Conservation (phyloP, 192 early-diverging fungal genomes). For the Martensiomyces pterosporus region DNA sequence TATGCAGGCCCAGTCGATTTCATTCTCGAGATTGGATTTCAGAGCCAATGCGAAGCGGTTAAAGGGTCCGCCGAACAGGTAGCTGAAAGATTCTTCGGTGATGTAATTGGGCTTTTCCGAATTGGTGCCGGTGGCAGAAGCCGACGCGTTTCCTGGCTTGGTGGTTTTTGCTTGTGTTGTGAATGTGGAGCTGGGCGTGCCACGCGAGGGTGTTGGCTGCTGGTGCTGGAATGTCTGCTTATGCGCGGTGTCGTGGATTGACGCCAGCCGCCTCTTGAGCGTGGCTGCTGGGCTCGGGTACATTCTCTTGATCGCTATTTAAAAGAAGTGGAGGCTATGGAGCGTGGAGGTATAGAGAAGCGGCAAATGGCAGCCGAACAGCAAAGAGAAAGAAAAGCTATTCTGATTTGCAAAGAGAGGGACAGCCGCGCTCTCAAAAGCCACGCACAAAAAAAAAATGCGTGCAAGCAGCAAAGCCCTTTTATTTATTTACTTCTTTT, state of each 20-base stretch:
- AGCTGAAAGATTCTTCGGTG: conserved; percentile 25
- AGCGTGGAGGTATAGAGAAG: no score
- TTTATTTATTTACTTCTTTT: no score
- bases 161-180: background rate
- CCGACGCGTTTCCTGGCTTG: conserved; percentile 1
- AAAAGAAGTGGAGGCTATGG: no score
- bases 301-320: background rate
- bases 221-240: no score
- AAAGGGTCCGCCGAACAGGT: conserved; percentile 34
- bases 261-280: conserved; percentile 4
- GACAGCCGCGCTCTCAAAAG: background rate
- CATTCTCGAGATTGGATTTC: conserved; percentile 39
- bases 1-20: conserved; percentile 49
- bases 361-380: no score
- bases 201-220: background rate
- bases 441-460: no score
- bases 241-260: conserved; percentile 6
- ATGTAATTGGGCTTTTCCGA: conserved; percentile 17
- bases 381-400: no score
- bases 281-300: background rate
- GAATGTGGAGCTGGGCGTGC: background rate
- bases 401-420: no score
- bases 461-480: no score
- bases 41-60: conserved; percentile 47
- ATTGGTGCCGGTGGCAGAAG: background rate